A percentile compares a stretch with the other conserved stretches of the same genome.
These are phyloP conservation scores for Dothidotthia symphoricarpi DNA, from an alignment of 2,329 filamentous ascomycete genomes.

Conservation along the genomic window DNA sequence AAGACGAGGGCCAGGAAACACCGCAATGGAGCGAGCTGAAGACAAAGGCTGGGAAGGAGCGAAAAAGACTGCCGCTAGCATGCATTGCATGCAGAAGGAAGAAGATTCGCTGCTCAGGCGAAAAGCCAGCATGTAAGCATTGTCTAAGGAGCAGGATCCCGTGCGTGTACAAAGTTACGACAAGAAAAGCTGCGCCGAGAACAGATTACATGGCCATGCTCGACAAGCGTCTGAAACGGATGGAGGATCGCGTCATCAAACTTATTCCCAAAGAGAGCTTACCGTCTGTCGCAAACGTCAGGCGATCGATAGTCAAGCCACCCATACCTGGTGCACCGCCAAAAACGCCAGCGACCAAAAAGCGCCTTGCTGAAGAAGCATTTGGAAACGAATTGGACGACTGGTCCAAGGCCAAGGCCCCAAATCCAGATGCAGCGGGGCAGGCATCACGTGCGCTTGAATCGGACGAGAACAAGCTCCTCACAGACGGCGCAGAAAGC, in stretches of 20 bases:
- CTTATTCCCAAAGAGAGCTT: constrained; percentile 85
- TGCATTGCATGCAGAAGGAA: constrained; percentile 96
- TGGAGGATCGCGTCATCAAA: constrained; percentile 98
- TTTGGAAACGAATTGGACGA: constrained; percentile 78
- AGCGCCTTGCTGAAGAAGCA: constrained; percentile 81
- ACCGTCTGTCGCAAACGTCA: constrained; percentile 64
- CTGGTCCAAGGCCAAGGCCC: constrained; percentile 65
- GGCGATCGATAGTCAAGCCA: constrained; percentile 81
- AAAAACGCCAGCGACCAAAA: constrained; percentile 64
- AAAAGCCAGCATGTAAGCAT: constrained; percentile 97
- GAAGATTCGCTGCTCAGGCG: constrained; percentile 96
- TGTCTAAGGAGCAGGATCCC: constrained; percentile 88
- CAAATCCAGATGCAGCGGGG: constrained; percentile 54
- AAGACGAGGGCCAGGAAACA: constrained; percentile 33
- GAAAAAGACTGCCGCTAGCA: constrained; percentile 86
- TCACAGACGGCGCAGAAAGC: constrained; percentile 78
- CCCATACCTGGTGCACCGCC: constrained; percentile 58
- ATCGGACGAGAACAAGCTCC: constrained; percentile 70
- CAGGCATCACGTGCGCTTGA: constrained; percentile 49
- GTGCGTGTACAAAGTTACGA: constrained; percentile 96
- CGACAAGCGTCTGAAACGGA: constrained; percentile 90
- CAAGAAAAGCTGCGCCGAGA: constrained; percentile 85
- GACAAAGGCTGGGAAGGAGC: constrained; percentile 81
- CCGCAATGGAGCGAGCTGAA: constrained; percentile 55
- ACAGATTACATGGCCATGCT: constrained; percentile 99